Evolutionary conservation across 176 grass and related monocot species (phyloP), one percentile per base, ranked within the genome.

Genomic region (Avena sativa): DNA sequence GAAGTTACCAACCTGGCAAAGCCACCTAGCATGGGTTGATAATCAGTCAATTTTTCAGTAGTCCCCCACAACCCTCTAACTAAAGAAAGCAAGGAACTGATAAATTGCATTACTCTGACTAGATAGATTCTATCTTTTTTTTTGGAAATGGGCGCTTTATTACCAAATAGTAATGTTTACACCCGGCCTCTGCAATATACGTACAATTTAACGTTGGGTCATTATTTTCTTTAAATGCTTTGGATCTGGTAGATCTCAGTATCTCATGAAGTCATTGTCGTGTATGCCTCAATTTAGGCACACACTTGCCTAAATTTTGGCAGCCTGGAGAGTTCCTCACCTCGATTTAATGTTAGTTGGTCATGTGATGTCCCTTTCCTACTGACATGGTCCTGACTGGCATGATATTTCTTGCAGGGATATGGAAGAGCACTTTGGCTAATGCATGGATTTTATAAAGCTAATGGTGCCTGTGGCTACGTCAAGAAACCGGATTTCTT

Each of bases 401-500:
- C 74, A 74, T 84, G 66, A 14, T 76, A n/a, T 76, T 66, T 58
- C 83, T 47, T 80, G 34, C 76, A 98, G 96, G 96, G 96, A 66
- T 95, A 98, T 26, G 96, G 96, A 87, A 94, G 96, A 74, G 86
- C 92, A 0, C 93, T 98, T 73, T 98, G 96, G 96, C 92, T 98
- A 86, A 98, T 98, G 96, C 96, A 95, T 86, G 96, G 96, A 21
- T 98, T 98, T 84, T 98, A 94, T 79, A 94, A 86, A 87, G 91
- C 96, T 9, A 98, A 98, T 12, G 96, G 96, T 61, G 86, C 86
- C 16, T 95, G 96, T 84, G 96, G 96, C 78, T 98, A 93, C 84
- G 91, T 98, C 71, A 98, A 95, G 77, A 98, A 98, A 86, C 96
- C 96, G 16, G 96, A 95, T 88, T 98, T 98, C 81, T 89, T 98